These are phyloP conservation scores for Papiliotrema laurentii DNA, from an alignment of 1,284 basidiomycete genomes.

Conservation along the genomic window DNA sequence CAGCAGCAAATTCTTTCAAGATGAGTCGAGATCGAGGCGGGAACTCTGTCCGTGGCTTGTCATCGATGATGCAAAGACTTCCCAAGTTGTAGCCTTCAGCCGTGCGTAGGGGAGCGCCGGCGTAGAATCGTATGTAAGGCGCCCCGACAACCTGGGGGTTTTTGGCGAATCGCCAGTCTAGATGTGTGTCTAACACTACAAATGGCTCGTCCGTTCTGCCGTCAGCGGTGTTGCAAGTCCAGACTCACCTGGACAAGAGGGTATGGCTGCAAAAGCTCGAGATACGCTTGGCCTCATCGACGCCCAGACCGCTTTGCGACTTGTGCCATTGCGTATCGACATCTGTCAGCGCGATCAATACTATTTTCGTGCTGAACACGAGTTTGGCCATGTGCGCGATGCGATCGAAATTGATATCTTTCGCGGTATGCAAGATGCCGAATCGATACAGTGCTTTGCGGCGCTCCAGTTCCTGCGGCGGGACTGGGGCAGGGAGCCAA, in stretches of 20 bases:
- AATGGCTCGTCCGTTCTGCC: constrained; percentile 77
- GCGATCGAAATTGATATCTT: constrained; percentile 86
- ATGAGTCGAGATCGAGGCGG: constrained; percentile 84
- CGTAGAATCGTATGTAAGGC: constrained; percentile 80
- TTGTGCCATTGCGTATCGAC: constrained; percentile 82
- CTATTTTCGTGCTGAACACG: constrained; percentile 85
- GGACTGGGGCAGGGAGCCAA: constrained; percentile 72
- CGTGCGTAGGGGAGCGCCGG: constrained; percentile 82
- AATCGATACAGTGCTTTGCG: constrained; percentile 72
- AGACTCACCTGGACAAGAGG: constrained; percentile 67
- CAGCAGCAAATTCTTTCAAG: constrained; percentile 86
- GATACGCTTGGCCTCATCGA: constrained; percentile 57
- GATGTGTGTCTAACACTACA: constrained; percentile 70
- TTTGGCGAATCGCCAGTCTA: constrained; percentile 76
- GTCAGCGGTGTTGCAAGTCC: not conserved
- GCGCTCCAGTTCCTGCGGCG: constrained; percentile 73
- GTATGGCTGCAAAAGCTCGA: constrained; percentile 77
- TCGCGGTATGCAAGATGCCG: constrained; percentile 77
- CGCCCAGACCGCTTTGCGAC: constrained; percentile 66
- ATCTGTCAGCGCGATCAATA: constrained; percentile 76
- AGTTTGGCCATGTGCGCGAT: constrained; percentile 84
- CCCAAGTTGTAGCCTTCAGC: constrained; percentile 87
- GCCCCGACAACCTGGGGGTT: constrained; percentile 69
- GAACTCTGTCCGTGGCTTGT: constrained; percentile 76
- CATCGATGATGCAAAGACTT: constrained; percentile 79